These are phyloP conservation scores for Poronia punctata DNA, from an alignment of 495 filamentous ascomycete species.

Conservation along the genomic window DNA sequence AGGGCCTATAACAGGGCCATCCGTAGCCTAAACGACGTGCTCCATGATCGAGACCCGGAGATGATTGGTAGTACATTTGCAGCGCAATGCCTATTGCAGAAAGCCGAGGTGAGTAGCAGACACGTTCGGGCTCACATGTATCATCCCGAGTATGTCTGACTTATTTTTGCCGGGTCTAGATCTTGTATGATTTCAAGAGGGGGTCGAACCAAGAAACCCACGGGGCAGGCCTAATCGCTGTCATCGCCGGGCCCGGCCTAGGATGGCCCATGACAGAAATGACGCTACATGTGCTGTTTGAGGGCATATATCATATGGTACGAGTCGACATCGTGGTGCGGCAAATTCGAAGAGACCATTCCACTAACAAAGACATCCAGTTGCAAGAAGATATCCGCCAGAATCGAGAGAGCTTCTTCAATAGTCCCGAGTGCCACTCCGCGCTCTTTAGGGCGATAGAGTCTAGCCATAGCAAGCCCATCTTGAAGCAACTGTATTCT, in stretches of 20 bases:
- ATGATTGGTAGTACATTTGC: conserved; percentile 16
- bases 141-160: not conserved
- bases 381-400: conserved; percentile 25
- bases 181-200: conserved; percentile 22
- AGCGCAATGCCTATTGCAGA: conserved; percentile 22
- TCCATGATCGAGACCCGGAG: conserved; percentile 11
- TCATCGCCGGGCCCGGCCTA: conserved; percentile 16
- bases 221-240: conserved; percentile 20
- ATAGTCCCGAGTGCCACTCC: conserved; percentile 15
- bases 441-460: conserved; percentile 17
- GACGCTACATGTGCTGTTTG: conserved; percentile 18
- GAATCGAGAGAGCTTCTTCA: conserved; percentile 20
- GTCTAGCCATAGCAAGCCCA: conserved; percentile 3
- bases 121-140: not conserved
- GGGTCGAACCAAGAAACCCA: conserved; percentile 25
- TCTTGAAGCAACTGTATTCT: conserved; percentile 17
- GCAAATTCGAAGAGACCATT: not conserved
- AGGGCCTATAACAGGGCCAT: conserved; percentile 18
- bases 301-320: conserved; percentile 24
- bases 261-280: conserved; percentile 16
- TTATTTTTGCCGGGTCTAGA: conserved; percentile 7
- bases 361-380: conserved; percentile 5
- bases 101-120: conserved; percentile 18
- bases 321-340: not conserved
- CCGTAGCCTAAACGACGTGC: conserved; percentile 21